A percentile compares a stretch with the other conserved stretches of the same genome.
These are phyloP conservation scores for Rhodotorula sp. DNA, from an alignment of 1,284 basidiomycete genomes.

Conservation along the genomic window DNA sequence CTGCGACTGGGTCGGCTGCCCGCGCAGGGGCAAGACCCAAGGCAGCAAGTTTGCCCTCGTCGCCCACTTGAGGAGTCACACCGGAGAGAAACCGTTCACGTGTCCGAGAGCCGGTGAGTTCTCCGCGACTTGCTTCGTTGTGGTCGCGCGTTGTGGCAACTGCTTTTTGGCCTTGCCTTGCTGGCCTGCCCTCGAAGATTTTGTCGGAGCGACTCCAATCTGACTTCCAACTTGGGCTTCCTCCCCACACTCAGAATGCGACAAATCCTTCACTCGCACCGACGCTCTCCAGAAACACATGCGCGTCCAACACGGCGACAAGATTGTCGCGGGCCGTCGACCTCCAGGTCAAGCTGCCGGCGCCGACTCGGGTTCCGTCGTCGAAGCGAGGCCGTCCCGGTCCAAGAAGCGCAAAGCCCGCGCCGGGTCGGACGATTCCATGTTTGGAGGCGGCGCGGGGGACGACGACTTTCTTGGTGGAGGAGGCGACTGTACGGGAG, in stretches of 20 bases:
- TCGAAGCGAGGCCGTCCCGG: neutral
- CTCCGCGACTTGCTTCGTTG: too few species aligned
- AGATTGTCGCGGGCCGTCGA: slow-evolving; percentile 15
- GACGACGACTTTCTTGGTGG: slow-evolving; percentile 48
- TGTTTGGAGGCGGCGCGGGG: slow-evolving; percentile 50
- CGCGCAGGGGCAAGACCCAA: slow-evolving; percentile 72
- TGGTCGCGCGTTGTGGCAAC: too few species aligned
- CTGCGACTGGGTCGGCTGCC: slow-evolving; percentile 82
- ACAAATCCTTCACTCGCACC: slow-evolving; percentile 87
- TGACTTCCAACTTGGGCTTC: neutral
- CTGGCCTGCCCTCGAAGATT: neutral
- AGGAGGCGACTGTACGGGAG: neutral
- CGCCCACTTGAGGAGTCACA: slow-evolving; percentile 82
- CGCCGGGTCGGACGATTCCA: slow-evolving; percentile 11
- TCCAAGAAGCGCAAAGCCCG: slow-evolving; percentile 13
- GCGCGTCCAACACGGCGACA: slow-evolving; percentile 69
- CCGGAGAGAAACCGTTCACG: slow-evolving; percentile 87
- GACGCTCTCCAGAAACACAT: slow-evolving; percentile 89
- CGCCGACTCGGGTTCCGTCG: neutral
- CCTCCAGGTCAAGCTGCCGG: slow-evolving; percentile 18
- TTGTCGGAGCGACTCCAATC: neutral
- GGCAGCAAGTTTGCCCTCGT: slow-evolving; percentile 83
- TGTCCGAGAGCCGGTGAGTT: slow-evolving; percentile 72
- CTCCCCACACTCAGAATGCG: slow-evolving; percentile 63
- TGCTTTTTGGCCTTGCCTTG: too few species aligned